A percentile compares a stretch with the other conserved stretches of the same genome.
phyloP scores from a whole-genome alignment of 2,329 filamentous ascomycete genomes.

The Lithohypha guttulata region DNA sequence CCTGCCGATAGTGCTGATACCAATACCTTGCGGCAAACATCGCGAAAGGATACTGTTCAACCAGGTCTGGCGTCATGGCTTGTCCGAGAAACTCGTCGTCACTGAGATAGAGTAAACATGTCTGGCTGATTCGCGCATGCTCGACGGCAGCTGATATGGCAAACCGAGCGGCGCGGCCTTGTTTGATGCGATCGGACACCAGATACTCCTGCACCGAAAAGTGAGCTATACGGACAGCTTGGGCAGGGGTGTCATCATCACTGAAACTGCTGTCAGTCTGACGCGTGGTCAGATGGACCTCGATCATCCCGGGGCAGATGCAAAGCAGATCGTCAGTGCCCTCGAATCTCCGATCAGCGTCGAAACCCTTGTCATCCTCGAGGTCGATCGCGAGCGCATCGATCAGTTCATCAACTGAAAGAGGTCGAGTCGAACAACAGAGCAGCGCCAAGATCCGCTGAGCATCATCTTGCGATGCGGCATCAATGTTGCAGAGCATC shows the following conservation, averaged over 20 bases:
- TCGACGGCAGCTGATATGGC: slow-evolving; percentile 21
- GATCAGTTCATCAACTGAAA: slow-evolving; percentile 22
- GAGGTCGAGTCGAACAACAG: slow-evolving; percentile 19
- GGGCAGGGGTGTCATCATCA: not conserved
- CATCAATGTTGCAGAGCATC: slow-evolving; percentile 22
- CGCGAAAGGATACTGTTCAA: slow-evolving; percentile 10
- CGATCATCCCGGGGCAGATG: slow-evolving; percentile 23
- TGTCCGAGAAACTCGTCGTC: slow-evolving; percentile 7
- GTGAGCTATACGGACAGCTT: slow-evolving; percentile 23
- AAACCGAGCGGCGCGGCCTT: slow-evolving; percentile 17
- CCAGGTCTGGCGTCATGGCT: slow-evolving; percentile 4
- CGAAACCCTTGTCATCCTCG: slow-evolving; percentile 16
- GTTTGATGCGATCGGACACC: slow-evolving; percentile 20
- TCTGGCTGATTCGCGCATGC: slow-evolving; percentile 11
- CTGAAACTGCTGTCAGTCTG: not conserved
- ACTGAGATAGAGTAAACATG: slow-evolving; percentile 12
- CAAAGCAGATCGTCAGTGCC: slow-evolving; percentile 16
- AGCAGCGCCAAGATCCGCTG: slow-evolving; percentile 22
- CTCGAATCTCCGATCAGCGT: slow-evolving; percentile 15
- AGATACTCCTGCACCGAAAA: slow-evolving; percentile 28
- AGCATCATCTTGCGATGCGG: slow-evolving; percentile 17
- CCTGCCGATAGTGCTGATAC: slow-evolving; percentile 10
- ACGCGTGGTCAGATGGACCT: slow-evolving; percentile 6
- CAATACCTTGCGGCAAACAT: slow-evolving; percentile 13
- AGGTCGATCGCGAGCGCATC: slow-evolving; percentile 23